Evolutionary conservation across 495 filamentous ascomycete species (phyloP).

Genomic region (Annulohypoxylon stygium): DNA sequence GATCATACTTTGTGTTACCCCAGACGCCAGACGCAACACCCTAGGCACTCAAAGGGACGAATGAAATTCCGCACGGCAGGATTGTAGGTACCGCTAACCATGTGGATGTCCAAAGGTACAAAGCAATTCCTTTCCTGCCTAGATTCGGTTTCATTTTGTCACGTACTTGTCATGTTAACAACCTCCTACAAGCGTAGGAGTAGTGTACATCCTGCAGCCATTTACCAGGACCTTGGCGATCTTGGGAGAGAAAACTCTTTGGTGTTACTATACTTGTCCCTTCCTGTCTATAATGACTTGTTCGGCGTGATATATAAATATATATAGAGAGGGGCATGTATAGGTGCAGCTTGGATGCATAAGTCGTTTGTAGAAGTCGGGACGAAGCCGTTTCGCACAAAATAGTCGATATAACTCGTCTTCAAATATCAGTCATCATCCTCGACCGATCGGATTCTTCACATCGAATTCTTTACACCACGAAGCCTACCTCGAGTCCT

Average conservation of each 20-base stretch:
- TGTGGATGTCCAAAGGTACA: constrained; percentile 17
- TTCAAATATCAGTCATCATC: constrained; percentile 23
- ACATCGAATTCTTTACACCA: constrained; percentile 41
- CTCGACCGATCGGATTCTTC: constrained; percentile 37
- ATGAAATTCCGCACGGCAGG: constrained; percentile 29
- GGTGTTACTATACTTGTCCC: constrained; percentile 38
- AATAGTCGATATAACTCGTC: constrained; percentile 25
- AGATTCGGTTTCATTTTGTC: constrained; percentile 38
- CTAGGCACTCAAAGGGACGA: constrained; percentile 27
- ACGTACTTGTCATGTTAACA: constrained; percentile 34
- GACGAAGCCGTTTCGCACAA: constrained; percentile 22
- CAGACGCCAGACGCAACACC: constrained; percentile 1
- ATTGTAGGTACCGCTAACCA: constrained; percentile 27
- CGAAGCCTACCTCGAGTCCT: constrained; percentile 21
- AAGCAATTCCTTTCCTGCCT: constrained; percentile 21
- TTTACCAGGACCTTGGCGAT: constrained; percentile 29
- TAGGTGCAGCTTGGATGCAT: neutral
- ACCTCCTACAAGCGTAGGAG: constrained; percentile 19
- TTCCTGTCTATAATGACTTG: constrained; percentile 8
- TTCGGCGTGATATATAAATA: constrained; percentile 23
- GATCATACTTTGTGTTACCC: constrained; percentile 32
- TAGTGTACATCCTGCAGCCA: constrained; percentile 24
- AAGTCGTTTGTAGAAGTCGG: constrained; percentile 29
- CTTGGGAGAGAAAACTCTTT: constrained; percentile 22
- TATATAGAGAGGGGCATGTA: neutral